These are phyloP conservation scores for Emericellopsis cladophorae DNA, from an alignment of 2,329 filamentous ascomycete species.

Conservation along the genomic window DNA sequence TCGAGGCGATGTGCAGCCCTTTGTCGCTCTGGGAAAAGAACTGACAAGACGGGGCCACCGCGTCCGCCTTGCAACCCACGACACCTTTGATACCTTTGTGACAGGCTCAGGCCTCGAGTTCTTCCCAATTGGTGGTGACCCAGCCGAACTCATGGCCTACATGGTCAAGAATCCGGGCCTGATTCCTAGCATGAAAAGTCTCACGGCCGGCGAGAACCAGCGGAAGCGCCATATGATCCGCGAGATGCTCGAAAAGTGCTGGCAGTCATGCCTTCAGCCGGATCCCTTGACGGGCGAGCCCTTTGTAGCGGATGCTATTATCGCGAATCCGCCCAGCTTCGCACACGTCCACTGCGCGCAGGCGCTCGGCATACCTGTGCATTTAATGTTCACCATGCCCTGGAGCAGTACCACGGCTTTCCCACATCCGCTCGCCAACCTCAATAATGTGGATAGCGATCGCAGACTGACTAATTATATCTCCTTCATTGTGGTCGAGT, in stretches of 20 bases:
- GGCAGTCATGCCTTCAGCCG: conserved; percentile 15
- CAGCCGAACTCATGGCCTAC: conserved; percentile 85
- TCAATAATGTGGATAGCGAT: conserved; percentile 43
- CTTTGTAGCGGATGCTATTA: conserved; percentile 81
- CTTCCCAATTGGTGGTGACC: conserved; percentile 76
- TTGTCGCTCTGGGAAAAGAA: conserved; percentile 90
- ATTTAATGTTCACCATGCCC: conserved; percentile 95
- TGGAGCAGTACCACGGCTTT: conserved; percentile 95
- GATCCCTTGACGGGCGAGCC: conserved; percentile 33
- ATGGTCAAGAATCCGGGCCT: conserved; percentile 84
- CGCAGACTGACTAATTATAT: conserved; percentile 93
- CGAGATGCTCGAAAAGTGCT: conserved; percentile 16
- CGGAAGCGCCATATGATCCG: conserved; percentile 75
- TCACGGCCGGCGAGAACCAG: conserved; percentile 89
- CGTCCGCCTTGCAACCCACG: conserved; percentile 83
- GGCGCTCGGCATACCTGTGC: conserved; percentile 84
- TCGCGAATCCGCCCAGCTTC: conserved; percentile 95
- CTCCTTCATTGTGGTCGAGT: conserved; percentile 89
- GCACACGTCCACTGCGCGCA: conserved; percentile 96
- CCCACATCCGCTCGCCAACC: conserved; percentile 89
- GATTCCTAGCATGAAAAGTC: conserved; percentile 79
- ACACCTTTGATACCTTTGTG: conserved; percentile 82
- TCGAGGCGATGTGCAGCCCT: conserved; percentile 90
- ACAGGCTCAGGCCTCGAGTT: conserved; percentile 91
- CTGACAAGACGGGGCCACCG: conserved; percentile 78